phyloP scores from a whole-genome alignment of 306 rosid species.

The Adenanthera pavonina region DNA sequence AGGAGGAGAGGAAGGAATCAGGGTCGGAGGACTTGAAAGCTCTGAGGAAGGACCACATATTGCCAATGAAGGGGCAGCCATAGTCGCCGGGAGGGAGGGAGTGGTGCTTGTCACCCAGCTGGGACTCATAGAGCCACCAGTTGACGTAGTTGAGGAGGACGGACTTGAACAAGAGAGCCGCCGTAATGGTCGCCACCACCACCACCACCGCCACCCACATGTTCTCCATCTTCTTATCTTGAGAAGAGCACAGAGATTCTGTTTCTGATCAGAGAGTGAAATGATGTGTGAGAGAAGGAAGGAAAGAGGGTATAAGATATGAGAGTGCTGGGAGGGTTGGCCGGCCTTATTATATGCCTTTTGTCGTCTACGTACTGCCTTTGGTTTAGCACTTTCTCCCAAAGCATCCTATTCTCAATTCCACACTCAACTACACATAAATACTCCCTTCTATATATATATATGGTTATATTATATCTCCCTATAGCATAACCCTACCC shows the following conservation, averaged over 20 bases:
- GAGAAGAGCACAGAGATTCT: background rate
- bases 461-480: too few relatives aligned
- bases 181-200: constrained; percentile 31
- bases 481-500: too few relatives aligned
- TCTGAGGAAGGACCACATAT: constrained; percentile 90
- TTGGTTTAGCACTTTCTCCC: background rate
- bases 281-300: background rate
- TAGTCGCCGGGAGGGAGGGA: constrained; percentile 87
- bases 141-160: constrained; percentile 56
- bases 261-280: background rate
- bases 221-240: too few relatives aligned
- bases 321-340: background rate
- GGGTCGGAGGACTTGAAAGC: constrained; percentile 89
- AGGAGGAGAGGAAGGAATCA: constrained; percentile 74
- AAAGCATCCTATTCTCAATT: background rate
- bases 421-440: background rate
- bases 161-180: constrained; percentile 12
- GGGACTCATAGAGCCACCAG: constrained; percentile 67
- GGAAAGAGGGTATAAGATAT: background rate
- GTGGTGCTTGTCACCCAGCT: constrained; percentile 59
- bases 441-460: too few relatives aligned
- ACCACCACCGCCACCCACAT: background rate
- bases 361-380: background rate
- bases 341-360: constrained; percentile 10
- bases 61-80: constrained; percentile 93